These are phyloP conservation scores for Hanseniaspora taiwanica DNA, from an alignment of 805 yeast genomes.

Conservation along the genomic window DNA sequence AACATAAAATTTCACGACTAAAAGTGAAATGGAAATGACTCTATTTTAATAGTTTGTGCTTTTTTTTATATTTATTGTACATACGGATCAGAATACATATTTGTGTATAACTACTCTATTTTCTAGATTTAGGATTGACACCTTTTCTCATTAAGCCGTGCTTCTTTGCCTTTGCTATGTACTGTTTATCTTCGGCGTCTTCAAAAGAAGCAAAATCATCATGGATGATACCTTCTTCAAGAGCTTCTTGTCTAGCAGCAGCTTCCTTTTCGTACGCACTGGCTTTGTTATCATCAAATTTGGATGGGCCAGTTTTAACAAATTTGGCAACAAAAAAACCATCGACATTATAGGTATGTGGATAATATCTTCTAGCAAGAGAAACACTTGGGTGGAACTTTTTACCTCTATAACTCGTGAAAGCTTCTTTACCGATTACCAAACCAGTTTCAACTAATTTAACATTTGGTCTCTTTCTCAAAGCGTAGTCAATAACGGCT, in stretches of 20 bases:
- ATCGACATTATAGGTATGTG: slow-evolving; percentile 96
- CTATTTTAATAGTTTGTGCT: slow-evolving; percentile 1
- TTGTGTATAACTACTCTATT: too few species aligned
- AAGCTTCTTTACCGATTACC: slow-evolving; percentile 92
- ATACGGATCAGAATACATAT: too few species aligned
- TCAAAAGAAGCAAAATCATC: slow-evolving; percentile 80
- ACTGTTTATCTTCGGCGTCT: slow-evolving; percentile 56
- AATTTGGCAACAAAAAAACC: slow-evolving; percentile 97
- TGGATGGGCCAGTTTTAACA: slow-evolving; percentile 77
- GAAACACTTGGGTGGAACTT: slow-evolving; percentile 65
- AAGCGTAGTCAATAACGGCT: slow-evolving; percentile 95
- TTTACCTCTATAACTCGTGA: slow-evolving; percentile 86
- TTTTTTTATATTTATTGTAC: slow-evolving; percentile 2
- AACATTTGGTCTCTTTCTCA: slow-evolving; percentile 92
- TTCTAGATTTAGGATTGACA: slow-evolving; percentile 43
- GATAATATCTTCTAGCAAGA: slow-evolving; percentile 89
- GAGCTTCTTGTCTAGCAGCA: slow-evolving; percentile 68
- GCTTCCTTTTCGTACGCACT: slow-evolving; percentile 80
- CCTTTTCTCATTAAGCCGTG: slow-evolving; percentile 57
- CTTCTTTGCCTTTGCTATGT: slow-evolving; percentile 58
- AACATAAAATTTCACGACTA: slow-evolving; percentile 25
- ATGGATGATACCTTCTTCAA: slow-evolving; percentile 68
- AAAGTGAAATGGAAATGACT: neutral
- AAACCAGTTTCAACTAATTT: slow-evolving; percentile 86
- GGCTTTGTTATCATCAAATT: slow-evolving; percentile 73